Conservation (phyloP, 2,329 filamentous ascomycete genomes). For the Dactylella cylindrospora region DNA sequence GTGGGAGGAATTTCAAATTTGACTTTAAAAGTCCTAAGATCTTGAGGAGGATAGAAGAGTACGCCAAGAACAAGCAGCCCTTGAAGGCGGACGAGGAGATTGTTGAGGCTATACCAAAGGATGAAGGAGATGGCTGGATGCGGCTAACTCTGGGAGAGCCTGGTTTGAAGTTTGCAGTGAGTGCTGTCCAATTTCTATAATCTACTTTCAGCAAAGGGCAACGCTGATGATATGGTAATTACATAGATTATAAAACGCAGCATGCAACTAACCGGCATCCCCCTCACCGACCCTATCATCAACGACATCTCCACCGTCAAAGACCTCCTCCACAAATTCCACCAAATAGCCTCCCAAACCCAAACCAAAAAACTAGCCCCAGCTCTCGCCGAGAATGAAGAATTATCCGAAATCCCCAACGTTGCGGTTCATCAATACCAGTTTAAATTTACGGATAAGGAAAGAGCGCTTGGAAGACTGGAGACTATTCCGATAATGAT, state of each 20-base stretch:
- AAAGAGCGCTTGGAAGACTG: slow-evolving; percentile 30
- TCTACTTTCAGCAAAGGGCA: background rate
- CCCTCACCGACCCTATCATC: slow-evolving; percentile 28
- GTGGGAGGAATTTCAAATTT: slow-evolving; percentile 15
- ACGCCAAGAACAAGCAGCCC: slow-evolving; percentile 21
- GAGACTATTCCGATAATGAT: slow-evolving; percentile 43
- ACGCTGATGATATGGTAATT: background rate
- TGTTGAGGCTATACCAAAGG: slow-evolving; percentile 2
- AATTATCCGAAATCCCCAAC: slow-evolving; percentile 14
- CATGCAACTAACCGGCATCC: slow-evolving; percentile 33
- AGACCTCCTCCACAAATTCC: slow-evolving; percentile 23
- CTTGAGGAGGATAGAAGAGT: slow-evolving; percentile 21
- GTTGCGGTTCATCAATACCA: slow-evolving; percentile 30
- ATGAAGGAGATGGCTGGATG: slow-evolving; percentile 28
- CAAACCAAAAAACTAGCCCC: slow-evolving; percentile 13
- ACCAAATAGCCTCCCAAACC: slow-evolving; percentile 25
- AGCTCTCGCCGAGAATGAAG: slow-evolving; percentile 9
- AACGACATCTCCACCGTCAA: slow-evolving; percentile 16
- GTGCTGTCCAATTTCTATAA: background rate
- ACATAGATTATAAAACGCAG: slow-evolving; percentile 28
- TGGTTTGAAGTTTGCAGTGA: slow-evolving; percentile 31
- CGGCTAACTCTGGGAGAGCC: slow-evolving; percentile 15
- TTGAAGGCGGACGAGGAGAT: slow-evolving; percentile 14
- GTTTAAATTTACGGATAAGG: slow-evolving; percentile 35
- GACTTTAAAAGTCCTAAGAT: slow-evolving; percentile 20